Base-by-base conservation (phyloP, 352 stramenopile genomes). In the Globisporangium abappressorium region DNA sequence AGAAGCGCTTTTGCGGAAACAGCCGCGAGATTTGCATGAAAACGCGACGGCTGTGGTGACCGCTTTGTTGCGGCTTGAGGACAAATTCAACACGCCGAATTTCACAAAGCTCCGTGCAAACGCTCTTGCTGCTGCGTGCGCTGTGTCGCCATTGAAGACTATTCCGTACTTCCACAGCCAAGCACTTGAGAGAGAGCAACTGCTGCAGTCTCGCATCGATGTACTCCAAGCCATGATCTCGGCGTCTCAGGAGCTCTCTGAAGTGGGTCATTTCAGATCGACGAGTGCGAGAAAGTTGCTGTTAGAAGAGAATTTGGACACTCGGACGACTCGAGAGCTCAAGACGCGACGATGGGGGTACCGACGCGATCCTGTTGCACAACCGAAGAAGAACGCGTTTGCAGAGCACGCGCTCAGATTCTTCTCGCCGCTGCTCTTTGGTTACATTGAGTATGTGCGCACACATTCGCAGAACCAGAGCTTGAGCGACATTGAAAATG, bases 341-440 rank as follows among this genome's bases (percentile, higher is more conserved):
- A 90, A 91, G 73, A 90, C 82, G 2, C 72, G 82, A 41, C 81
- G 84, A 26, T 94, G 82, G 67, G 85, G 85, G 8, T 92, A 91
- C 57, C 81, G 83, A 22, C 81, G 85, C 4, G 75, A 90, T 47
- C 79, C 82, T 14, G 59, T 89, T 0, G 70, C 62, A 0, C 54
- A 64, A 0, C 69, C 82, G 9, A 90, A 82, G 75, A 79, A 74
- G 60, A 94, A 94, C 30, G 76, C 72, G 2, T 94, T 94, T 66
- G 79, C 64, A 30, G 80, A 87, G 1, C 71, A 89, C 24, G 82
- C 82, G 4, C 62, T 91, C 28, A 60, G 64, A 24, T 94, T 94
- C 65, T 94, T 94, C 67, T 90, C 81, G n/a, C 84, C 85, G 18
- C 51, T 94, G 49, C 58, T 94, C 4, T 90, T 91, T 56, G 84